Percentiles rank a stretch among this genome's conserved stretches.
Evolutionary conservation across 495 filamentous ascomycete species (phyloP).

Genomic region (Penicillium mononematosum): DNA sequence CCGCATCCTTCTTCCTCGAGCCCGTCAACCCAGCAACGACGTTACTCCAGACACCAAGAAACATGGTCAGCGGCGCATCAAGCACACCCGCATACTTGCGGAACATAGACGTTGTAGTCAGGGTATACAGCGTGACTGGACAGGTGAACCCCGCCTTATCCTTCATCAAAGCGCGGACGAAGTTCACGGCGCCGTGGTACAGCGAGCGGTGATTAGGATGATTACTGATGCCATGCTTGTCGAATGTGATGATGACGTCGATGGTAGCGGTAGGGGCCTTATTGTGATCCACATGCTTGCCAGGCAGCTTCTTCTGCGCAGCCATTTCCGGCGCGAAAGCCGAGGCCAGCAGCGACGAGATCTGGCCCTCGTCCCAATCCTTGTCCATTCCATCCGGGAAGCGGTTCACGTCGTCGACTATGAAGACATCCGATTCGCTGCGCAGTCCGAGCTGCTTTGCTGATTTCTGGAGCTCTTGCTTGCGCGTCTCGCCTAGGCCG

Average conservation of each 20-base stretch:
- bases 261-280: conserved; percentile 58
- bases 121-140: conserved; percentile 79
- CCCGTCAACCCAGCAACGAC: conserved; percentile 35
- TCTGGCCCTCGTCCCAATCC: conserved; percentile 66
- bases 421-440: conserved; percentile 69
- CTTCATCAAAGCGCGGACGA: conserved; percentile 61
- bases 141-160: conserved; percentile 63
- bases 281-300: conserved; percentile 24
- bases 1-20: conserved; percentile 31
- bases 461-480: conserved; percentile 77
- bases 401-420: conserved; percentile 70
- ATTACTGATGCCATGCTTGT: conserved; percentile 70
- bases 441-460: conserved; percentile 73
- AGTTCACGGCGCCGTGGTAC: conserved; percentile 75
- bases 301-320: conserved; percentile 24
- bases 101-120: conserved; percentile 63
- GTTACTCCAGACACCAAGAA: conserved; percentile 40
- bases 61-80: conserved; percentile 67
- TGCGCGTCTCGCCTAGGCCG: conserved; percentile 77
- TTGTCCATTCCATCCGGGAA: conserved; percentile 86
- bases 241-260: conserved; percentile 87
- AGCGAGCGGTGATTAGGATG: conserved; percentile 92
- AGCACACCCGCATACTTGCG: conserved; percentile 80
- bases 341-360: conserved; percentile 64
- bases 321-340: conserved; percentile 64